A percentile compares a stretch with the other conserved stretches of the same genome.
Conservation (phyloP, 306 rosid species). For the Hippophae gyantsensis region DNA sequence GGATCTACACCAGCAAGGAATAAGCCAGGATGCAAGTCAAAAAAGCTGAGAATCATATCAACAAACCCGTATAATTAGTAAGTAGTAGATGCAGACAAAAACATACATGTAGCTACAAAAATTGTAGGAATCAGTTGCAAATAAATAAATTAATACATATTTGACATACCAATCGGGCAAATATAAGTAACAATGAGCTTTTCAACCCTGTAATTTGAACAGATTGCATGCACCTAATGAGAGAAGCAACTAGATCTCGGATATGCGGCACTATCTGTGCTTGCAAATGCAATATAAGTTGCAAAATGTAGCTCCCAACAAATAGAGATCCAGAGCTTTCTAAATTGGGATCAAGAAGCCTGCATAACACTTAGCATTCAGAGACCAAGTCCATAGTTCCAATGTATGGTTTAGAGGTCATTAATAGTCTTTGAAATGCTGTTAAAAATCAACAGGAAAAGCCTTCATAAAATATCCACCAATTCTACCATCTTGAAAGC, state of each 20-base stretch:
- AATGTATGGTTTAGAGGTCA: not conserved
- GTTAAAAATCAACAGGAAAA: not conserved
- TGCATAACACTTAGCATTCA: constrained; percentile 33
- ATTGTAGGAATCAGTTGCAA: too few relatives aligned
- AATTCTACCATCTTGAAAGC: not conserved
- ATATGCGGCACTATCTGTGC: constrained; percentile 80
- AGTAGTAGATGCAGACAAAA: too few relatives aligned
- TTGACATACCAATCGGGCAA: constrained; percentile 71
- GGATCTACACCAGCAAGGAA: constrained; percentile 5
- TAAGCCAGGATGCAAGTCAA: constrained; percentile 7
- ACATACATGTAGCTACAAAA: too few relatives aligned
- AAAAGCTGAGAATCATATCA: not conserved
- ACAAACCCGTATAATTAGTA: too few relatives aligned
- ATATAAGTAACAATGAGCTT: constrained; percentile 79
- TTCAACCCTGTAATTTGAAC: constrained; percentile 56
- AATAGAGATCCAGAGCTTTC: constrained; percentile 93
- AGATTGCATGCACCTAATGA: constrained; percentile 83
- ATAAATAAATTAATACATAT: not conserved
- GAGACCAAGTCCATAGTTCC: constrained; percentile 10
- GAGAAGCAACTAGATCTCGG: constrained; percentile 71
- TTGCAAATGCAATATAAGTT: constrained; percentile 80
- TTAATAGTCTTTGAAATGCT: not conserved
- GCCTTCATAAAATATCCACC: not conserved
- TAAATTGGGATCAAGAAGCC: constrained; percentile 75
- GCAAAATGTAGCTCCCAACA: constrained; percentile 86